phyloP scores from a whole-genome alignment of 2,329 filamentous ascomycete species.

The Cadophora sp. region DNA sequence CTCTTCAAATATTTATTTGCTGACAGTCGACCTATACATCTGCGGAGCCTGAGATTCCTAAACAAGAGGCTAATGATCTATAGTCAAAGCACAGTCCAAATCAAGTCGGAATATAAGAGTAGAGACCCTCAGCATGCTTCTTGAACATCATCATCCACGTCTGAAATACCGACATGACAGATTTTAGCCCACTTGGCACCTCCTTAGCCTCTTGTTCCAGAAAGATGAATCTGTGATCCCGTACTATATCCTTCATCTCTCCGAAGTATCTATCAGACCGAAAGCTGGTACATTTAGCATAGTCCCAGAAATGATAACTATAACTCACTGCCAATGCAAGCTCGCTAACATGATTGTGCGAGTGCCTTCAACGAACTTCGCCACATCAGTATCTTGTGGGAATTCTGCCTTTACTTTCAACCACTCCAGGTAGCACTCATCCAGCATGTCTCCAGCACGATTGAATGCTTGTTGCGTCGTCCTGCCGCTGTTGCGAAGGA shows the following conservation, averaged over 20 bases:
- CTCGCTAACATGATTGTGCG: conserved; percentile 12
- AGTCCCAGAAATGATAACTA: background rate
- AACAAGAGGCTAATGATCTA: no score
- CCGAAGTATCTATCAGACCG: conserved; percentile 11
- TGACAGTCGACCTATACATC: no score
- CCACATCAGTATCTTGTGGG: background rate
- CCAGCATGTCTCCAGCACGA: background rate
- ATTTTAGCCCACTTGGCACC: no score
- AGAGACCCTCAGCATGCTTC: no score
- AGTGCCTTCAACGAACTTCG: background rate
- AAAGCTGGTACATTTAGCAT: background rate
- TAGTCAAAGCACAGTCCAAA: no score
- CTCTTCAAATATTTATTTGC: no score
- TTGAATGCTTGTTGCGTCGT: conserved; percentile 14
- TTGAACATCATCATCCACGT: no score
- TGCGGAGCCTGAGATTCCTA: no score
- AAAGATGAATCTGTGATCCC: background rate
- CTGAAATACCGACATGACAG: no score
- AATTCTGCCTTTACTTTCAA: background rate
- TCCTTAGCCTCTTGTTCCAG: no score
- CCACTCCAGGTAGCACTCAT: background rate
- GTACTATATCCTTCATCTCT: background rate
- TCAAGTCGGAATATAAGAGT: no score
- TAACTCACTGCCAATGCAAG: conserved; percentile 19
- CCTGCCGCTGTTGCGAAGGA: conserved; percentile 6